phyloP scores from a whole-genome alignment of 306 rosid genomes.

The Elaeagnus macrophylla region DNA sequence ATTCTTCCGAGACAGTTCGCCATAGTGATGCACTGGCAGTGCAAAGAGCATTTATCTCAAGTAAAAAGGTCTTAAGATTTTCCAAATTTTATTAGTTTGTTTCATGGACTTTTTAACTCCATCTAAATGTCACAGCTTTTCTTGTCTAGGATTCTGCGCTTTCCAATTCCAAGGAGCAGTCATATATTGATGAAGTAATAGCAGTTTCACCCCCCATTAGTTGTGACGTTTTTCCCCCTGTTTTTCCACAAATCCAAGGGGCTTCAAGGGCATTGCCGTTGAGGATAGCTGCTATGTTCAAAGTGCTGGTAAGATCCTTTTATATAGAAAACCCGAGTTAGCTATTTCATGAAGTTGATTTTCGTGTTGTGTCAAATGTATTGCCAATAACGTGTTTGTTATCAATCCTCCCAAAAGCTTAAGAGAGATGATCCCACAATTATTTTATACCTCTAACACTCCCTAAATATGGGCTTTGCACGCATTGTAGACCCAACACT shows the following conservation, averaged over 20 bases:
- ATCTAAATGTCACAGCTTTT: constrained; percentile 11
- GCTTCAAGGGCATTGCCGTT: constrained; percentile 55
- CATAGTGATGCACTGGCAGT: constrained; percentile 83
- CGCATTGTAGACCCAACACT: no score
- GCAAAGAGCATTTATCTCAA: constrained; percentile 68
- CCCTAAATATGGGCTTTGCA: no score
- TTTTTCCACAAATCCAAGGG: constrained; percentile 61
- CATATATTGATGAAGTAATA: constrained; percentile 52
- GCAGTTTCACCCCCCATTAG: constrained; percentile 52
- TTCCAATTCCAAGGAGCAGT: constrained; percentile 59
- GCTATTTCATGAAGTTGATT: not conserved
- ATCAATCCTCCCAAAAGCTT: no score
- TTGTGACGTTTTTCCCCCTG: constrained; percentile 28
- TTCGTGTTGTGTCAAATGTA: not conserved
- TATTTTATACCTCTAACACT: no score
- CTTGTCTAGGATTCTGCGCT: constrained; percentile 54
- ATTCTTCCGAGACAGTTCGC: constrained; percentile 49
- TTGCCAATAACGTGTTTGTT: no score
- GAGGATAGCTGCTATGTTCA: constrained; percentile 75
- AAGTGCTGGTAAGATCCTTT: constrained; percentile 70
- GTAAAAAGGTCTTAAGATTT: constrained; percentile 45
- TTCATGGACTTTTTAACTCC: constrained; percentile 1
- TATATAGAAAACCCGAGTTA: not conserved
- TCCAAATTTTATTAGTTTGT: constrained; percentile 11
- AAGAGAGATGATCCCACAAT: no score